Evolutionary conservation across 139 green algal species (phyloP), one percentile per base, ranked within the genome.

Genomic region (Edaphochlamys debaryana): DNA sequence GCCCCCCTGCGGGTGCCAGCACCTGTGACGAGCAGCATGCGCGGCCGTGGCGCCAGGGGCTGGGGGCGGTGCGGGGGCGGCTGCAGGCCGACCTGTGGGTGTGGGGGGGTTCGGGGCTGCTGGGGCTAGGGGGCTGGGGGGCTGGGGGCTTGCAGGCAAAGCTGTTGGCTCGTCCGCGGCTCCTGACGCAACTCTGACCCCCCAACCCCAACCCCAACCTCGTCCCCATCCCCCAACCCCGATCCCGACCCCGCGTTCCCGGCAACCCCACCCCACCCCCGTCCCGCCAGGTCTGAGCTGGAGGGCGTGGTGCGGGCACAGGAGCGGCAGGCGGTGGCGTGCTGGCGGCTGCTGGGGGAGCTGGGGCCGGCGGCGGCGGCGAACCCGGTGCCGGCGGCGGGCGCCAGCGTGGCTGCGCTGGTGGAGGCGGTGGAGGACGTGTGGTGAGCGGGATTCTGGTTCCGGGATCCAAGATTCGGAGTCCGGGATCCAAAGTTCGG

Each of bases 341-440:
- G 22, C 11, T 67, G 64, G 45, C 25, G 34, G 64, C 64, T 83
- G 77, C n/a, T 83, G 48, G 77, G 64, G 9, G 77, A 67, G 32
- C 34, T 15, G 2, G 40, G 60, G 1, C 11, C 40, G 17, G 75
- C 40, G 20, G 41, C 56, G 75, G 77, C 63, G 32, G 72, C 58
- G 29, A 34, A 9, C 29, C n/a, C 32, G 77, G 64, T 83, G 63
- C 77, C 74, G 77, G 5, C 64, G 22, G 77, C 64, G 19, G 77
- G 63, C 34, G 45, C 32, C 19, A 83, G 54, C 32, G 60, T 83
- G 27, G 42, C 77, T 25, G 45, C 66, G 45, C n/a, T 83, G 45
- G 77, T 75, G 64, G 77, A 83, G 64, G 29, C 4, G 9, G 20
- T 83, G 45, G 77, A 83, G 45, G 77, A 83, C 36, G 64, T 75